Conservation (phyloP, 2,329 filamentous ascomycete genomes). For the Beauveria rudraprayagi region DNA sequence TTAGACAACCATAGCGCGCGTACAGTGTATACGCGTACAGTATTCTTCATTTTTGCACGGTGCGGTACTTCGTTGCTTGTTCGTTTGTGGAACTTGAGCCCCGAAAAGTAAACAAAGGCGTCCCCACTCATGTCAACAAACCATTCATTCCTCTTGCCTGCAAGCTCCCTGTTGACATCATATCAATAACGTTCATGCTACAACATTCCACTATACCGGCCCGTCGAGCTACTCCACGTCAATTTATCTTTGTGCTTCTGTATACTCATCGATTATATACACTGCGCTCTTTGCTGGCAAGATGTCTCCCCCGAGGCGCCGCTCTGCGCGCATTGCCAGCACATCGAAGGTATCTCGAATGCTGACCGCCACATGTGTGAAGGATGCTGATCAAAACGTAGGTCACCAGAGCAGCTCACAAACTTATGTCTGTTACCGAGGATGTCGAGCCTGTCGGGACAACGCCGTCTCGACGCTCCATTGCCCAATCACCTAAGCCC, state of each 20-base stretch:
- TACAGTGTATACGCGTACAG: neutral
- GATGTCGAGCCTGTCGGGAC: slow-evolving; percentile 24
- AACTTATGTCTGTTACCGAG: slow-evolving; percentile 37
- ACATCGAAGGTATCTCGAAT: slow-evolving; percentile 26
- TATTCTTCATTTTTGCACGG: neutral
- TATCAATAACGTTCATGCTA: slow-evolving; percentile 13
- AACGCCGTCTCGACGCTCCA: neutral
- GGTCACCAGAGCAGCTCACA: slow-evolving; percentile 25
- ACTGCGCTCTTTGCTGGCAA: slow-evolving; percentile 17
- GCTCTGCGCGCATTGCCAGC: slow-evolving; percentile 36
- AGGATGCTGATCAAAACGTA: neutral
- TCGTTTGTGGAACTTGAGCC: slow-evolving; percentile 12
- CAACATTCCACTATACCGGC: slow-evolving; percentile 10
- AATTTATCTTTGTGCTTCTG: neutral
- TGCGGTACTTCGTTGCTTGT: slow-evolving; percentile 8
- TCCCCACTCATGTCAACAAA: slow-evolving; percentile 17
- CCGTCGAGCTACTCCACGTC: slow-evolving; percentile 10
- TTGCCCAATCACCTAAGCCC: neutral
- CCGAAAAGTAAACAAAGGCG: slow-evolving; percentile 20
- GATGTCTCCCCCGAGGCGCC: slow-evolving; percentile 36
- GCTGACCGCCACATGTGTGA: slow-evolving; percentile 12
- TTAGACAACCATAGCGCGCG: too few relatives aligned
- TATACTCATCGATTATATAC: neutral
- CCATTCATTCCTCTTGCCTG: slow-evolving; percentile 2
- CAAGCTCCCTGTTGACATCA: slow-evolving; percentile 16